Evolutionary conservation across 1,139 yeast genomes (phyloP).

Genomic region (Debaryomyces udenii): DNA sequence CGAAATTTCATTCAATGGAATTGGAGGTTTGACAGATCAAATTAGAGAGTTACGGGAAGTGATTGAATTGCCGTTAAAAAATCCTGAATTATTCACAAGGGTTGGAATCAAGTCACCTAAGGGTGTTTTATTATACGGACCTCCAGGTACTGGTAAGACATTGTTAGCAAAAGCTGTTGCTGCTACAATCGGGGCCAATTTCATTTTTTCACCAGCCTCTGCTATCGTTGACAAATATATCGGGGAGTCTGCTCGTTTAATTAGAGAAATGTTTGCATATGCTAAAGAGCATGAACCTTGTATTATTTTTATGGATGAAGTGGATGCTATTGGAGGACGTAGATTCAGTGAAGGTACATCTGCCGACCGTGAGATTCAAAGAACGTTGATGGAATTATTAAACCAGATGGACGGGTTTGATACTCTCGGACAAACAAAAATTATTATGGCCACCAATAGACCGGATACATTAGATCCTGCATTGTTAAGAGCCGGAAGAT

Average conservation of each 20-base stretch:
- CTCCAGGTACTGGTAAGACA: slow-evolving; percentile 99
- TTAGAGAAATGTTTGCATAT: slow-evolving; percentile 98
- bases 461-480: slow-evolving; percentile 99
- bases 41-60: slow-evolving; percentile 97
- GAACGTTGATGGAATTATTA: slow-evolving; percentile 96
- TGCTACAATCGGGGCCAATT: slow-evolving; percentile 97
- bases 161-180: slow-evolving; percentile 97
- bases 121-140: slow-evolving; percentile 95
- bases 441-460: slow-evolving; percentile 98
- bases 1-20: slow-evolving; percentile 89
- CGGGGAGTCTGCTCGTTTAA: slow-evolving; percentile 96
- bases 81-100: slow-evolving; percentile 93
- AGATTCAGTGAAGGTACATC: slow-evolving; percentile 98
- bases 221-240: slow-evolving; percentile 98
- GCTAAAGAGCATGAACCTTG: slow-evolving; percentile 99
- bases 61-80: slow-evolving; percentile 93
- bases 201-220: slow-evolving; percentile 96
- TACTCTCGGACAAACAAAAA: slow-evolving; percentile 94
- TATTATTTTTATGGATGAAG: slow-evolving; percentile 98
- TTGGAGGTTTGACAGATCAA: slow-evolving; percentile 97
- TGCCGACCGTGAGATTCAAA: slow-evolving; percentile 98
- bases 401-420: slow-evolving; percentile 99
- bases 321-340: slow-evolving; percentile 99
- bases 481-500: slow-evolving; percentile 94
- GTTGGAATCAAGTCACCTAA: slow-evolving; percentile 98